Evolutionary conservation across 2,329 filamentous ascomycete species (phyloP).

Genomic region (Epichloe brachyelytri): DNA sequence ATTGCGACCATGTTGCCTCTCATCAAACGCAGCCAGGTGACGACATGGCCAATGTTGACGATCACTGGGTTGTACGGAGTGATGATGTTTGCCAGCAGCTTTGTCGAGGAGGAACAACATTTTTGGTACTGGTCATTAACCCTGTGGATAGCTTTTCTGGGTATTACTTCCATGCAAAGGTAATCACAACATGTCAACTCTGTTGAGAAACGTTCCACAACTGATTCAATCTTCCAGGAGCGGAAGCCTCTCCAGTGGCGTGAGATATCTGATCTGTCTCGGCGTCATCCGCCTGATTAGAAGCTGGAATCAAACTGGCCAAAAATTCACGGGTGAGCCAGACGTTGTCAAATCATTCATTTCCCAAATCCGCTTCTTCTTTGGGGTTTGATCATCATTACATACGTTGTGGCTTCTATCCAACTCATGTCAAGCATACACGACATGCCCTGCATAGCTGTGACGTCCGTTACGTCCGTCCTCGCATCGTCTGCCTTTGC

Average conservation of each 20-base stretch:
- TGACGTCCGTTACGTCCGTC: slow-evolving; percentile 27
- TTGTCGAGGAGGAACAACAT: slow-evolving; percentile 95
- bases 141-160: slow-evolving; percentile 50
- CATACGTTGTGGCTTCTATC: slow-evolving; percentile 51
- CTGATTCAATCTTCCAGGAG: slow-evolving; percentile 11
- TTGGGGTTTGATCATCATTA: slow-evolving; percentile 58
- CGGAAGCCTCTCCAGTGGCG: slow-evolving; percentile 14
- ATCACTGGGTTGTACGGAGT: slow-evolving; percentile 44
- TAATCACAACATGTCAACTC: slow-evolving; percentile 9
- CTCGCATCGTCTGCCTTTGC: slow-evolving; percentile 46
- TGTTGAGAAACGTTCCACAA: neutral
- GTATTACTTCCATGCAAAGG: slow-evolving; percentile 32
- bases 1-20: slow-evolving; percentile 6
- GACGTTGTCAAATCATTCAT: slow-evolving; percentile 71
- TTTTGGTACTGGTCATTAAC: slow-evolving; percentile 93
- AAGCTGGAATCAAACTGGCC: slow-evolving; percentile 93
- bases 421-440: slow-evolving; percentile 30
- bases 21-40: slow-evolving; percentile 11
- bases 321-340: slow-evolving; percentile 84
- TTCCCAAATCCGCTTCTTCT: slow-evolving; percentile 50
- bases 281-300: slow-evolving; percentile 52
- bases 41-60: slow-evolving; percentile 39
- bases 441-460: slow-evolving; percentile 27
- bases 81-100: slow-evolving; percentile 98
- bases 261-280: slow-evolving; percentile 35